A percentile compares a stretch with the other conserved stretches of the same genome.
Conservation (phyloP, 345 rosid species). For the Gossypium herbaceum region DNA sequence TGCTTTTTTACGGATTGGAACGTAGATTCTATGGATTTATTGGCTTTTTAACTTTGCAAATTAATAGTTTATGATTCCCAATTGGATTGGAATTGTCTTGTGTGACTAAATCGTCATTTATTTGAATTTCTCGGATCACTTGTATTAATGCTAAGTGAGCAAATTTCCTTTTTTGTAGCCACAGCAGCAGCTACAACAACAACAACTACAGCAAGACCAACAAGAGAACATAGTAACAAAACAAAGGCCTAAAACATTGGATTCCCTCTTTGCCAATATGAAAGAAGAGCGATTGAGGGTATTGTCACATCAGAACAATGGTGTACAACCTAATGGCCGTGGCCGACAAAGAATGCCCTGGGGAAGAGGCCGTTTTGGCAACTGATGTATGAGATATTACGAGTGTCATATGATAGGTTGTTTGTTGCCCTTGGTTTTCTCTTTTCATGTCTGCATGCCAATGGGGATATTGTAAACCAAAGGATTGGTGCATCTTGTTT, state of each 20-base stretch:
- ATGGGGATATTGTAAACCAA: not conserved
- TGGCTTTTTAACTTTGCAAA: not conserved
- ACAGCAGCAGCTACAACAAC: conserved; percentile 14
- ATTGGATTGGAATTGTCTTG: not conserved
- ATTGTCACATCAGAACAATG: not conserved
- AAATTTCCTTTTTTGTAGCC: not conserved
- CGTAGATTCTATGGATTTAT: not conserved
- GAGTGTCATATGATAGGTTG: not conserved
- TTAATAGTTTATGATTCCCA: not conserved
- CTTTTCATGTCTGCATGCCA: not conserved
- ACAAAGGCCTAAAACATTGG: conserved; percentile 71
- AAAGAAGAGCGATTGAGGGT: conserved; percentile 64
- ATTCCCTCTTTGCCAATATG: conserved; percentile 29
- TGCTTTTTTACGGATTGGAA: not conserved
- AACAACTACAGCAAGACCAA: conserved; percentile 25
- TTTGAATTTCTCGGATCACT: not conserved
- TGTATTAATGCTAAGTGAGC: not conserved
- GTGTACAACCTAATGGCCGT: conserved; percentile 14
- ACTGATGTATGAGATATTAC: conserved; percentile 22
- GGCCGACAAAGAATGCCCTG: conserved; percentile 46
- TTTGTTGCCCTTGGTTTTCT: not conserved
- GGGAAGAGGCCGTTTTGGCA: conserved; percentile 51
- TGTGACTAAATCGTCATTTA: not conserved
- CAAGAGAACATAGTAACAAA: conserved; percentile 34
- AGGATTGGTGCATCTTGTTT: not conserved